Base-by-base conservation (phyloP, 2,329 filamentous ascomycete genomes). In the Coniochaeta hoffmannii region DNA sequence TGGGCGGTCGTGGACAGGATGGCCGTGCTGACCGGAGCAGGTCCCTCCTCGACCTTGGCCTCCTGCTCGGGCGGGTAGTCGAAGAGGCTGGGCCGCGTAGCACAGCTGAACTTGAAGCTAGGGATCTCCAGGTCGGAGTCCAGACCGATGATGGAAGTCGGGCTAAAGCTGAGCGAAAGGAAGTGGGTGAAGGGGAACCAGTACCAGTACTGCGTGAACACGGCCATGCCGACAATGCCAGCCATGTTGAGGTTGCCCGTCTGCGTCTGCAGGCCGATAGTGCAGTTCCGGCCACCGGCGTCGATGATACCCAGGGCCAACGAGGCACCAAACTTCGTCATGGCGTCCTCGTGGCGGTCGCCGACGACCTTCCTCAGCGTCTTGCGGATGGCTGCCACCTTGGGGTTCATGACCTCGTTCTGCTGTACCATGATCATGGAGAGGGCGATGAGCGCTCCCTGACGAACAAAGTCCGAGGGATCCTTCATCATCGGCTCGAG, bases 151-250 rank as follows among this genome's bases (percentile, higher is more conserved):
- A 99, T 89, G 1, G 94, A 89, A 1, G 95, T 99, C 1, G 94
- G 94, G n/a, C 90, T 91, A 74, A 99, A 97, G 66, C 90, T 92
- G 59, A 99, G 80, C 0, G 93, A 95, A 56, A 99, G 72, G 83
- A 99, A 99, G 73, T 99, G 94, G 30, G 94, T 96, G 65, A 97
- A 88, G 58, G 94, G 94, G 83, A 99, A 99, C 94, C 94, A 99
- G 77, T 99, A 99, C 94, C 94, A 99, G 77, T 99, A 99, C 71
- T 99, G 94, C 9, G 92, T 96, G 74, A 99, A 99, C 54, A 99
- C 89, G 28, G 91, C 93, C 86, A 96, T 96, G 63, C 94, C 95
- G 17, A 99, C 92, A 62, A 99, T 96, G 59, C 90, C 95, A 17
- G 92, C 86, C 92, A 99, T 97, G 78, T 99, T 97, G 62, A 99